Base-by-base conservation (phyloP, 2,329 filamentous ascomycete species). In the Celoporthe dispersa region DNA sequence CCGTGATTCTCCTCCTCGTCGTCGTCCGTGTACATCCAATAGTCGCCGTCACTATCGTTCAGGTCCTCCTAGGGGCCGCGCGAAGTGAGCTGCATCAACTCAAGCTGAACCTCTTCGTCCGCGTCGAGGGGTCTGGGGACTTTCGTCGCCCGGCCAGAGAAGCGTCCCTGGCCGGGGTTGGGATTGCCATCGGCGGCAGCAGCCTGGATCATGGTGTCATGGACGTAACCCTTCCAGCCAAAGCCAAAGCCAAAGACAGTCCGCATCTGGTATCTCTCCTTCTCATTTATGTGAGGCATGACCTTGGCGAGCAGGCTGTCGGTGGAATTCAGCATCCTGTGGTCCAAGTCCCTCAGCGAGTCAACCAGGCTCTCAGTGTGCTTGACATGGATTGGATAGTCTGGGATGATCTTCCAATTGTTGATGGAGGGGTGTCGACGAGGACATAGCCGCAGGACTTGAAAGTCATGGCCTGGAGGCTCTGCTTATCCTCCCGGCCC, bases 361-460 rank as follows among this genome's bases (percentile, higher is more conserved):
- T 51, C 44, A 4, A 60, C 44, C n/a, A 71, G 61, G 3, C 74
- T 68, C 31, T 63, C 37, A 28, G 66, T 53, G 59, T 73, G 70
- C 2, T 68, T 64, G 7, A 73, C 73, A 3, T 19, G 71, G 14
- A 72, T 55, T 2, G 78, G 76, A 28, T 71, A 65, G n/a, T 69
- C 19, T 16, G 73, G 72, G 11, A 82, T 73, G 62, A 83, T 75
- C 33, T 72, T 72, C 64, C 79, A 77, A 12, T 83, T 80, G 68
- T 83, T 79, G 61, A 84, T 77, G 35, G 76, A 75, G 0, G 75
- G 67, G 71, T 39, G 25, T 81, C 78, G 1, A 90, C 76, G 7
- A 79, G 77, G 44, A 84, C 86, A 74, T 91, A 91, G 65, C 89
- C 89, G 75, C 89, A 91, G 0, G 88, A 90, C 41, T 84, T 84